Evolutionary conservation across 305 asterid genomes (phyloP).

Genomic region (Solanum hybrid): DNA sequence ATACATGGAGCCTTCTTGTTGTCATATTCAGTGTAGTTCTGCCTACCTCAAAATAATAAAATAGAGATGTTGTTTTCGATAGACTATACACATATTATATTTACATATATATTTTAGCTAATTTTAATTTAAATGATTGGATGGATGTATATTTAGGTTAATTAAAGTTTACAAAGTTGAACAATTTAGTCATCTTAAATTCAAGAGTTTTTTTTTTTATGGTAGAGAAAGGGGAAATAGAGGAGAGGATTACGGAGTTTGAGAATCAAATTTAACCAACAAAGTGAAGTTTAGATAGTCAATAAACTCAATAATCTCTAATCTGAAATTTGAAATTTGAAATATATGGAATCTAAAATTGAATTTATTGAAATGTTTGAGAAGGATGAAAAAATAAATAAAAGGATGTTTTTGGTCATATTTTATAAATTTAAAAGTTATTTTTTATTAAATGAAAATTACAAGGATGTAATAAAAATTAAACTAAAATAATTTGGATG

Average conservation of each 20-base stretch:
- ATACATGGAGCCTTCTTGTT: too few species aligned
- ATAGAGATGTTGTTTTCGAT: neutral
- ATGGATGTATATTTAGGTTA: too few species aligned
- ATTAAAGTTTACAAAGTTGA: too few species aligned
- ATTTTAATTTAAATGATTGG: neutral
- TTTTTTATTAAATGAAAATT: neutral
- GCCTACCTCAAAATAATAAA: neutral
- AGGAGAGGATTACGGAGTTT: neutral
- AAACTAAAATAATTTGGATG: neutral
- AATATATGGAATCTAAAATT: too few species aligned
- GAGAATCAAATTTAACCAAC: neutral
- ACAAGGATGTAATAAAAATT: neutral
- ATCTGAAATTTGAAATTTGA: too few species aligned
- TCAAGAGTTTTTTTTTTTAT: neutral
- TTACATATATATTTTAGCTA: too few species aligned
- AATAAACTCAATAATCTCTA: neutral
- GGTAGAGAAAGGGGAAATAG: neutral
- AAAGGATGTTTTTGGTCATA: neutral
- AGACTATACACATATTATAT: neutral
- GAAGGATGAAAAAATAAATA: neutral
- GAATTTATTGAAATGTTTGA: neutral
- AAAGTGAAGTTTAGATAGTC: too few species aligned
- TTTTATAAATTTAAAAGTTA: too few species aligned
- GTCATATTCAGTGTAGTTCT: too few species aligned
- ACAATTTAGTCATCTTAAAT: neutral